Conservation (phyloP, 2,329 filamentous ascomycete genomes). For the Microcyclospora pomicola region DNA sequence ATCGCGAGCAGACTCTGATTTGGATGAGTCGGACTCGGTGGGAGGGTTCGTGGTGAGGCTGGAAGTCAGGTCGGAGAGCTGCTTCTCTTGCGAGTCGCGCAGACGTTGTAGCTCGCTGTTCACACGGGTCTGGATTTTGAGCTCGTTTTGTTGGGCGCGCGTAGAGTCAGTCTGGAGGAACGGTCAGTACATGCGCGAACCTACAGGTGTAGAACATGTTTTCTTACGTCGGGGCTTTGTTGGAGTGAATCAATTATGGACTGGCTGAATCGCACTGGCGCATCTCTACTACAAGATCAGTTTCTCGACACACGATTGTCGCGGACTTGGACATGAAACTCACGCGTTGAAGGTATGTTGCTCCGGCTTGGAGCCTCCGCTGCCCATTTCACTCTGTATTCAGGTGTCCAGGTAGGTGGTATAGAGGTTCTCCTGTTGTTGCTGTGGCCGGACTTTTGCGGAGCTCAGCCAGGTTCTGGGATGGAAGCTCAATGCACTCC, state of each 20-base stretch:
- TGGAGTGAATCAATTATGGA: conserved; percentile 73
- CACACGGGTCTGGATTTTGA: conserved; percentile 78
- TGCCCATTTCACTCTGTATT: conserved; percentile 37
- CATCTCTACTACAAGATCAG: conserved; percentile 31
- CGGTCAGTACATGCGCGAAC: not conserved
- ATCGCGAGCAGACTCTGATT: not conserved
- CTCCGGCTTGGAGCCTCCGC: conserved; percentile 47
- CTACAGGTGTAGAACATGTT: not conserved
- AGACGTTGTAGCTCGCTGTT: conserved; percentile 72
- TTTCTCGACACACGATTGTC: no score
- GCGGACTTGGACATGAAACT: conserved; percentile 12
- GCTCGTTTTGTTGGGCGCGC: conserved; percentile 68
- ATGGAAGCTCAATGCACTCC: not conserved
- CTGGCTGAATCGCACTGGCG: conserved; percentile 60
- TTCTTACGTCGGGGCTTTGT: conserved; percentile 65
- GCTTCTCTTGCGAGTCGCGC: conserved; percentile 53
- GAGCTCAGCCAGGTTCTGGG: not conserved
- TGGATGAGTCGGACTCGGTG: not conserved
- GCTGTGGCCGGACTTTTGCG: conserved; percentile 13
- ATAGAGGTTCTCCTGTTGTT: conserved; percentile 4
- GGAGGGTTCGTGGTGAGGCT: conserved; percentile 29
- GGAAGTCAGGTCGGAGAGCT: conserved; percentile 53
- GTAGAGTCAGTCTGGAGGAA: conserved; percentile 65
- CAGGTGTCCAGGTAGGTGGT: not conserved
- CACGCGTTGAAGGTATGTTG: conserved; percentile 52